Evolutionary conservation across 441 rosid species (phyloP).

Genomic region (Pelargonium fulgidum): DNA sequence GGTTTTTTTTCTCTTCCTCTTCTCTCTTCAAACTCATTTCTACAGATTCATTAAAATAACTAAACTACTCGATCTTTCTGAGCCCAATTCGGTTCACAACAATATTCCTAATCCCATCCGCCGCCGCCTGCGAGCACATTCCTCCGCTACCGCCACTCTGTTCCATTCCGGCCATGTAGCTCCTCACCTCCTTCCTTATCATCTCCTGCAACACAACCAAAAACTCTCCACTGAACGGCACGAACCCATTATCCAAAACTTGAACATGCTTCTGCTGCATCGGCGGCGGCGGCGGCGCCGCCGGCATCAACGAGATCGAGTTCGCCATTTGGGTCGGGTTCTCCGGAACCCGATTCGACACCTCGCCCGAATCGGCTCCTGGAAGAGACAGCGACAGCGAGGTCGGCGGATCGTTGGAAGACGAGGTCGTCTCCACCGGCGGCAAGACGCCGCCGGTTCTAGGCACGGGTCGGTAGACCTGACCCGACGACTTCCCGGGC

Average conservation of each 20-base stretch:
- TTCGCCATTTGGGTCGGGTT: constrained; percentile 7
- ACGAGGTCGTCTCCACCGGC: constrained; percentile 20
- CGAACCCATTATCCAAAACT: constrained; percentile 38
- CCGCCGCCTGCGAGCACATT: constrained; percentile 28
- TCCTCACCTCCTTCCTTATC: constrained; percentile 63
- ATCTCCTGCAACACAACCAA: constrained; percentile 63
- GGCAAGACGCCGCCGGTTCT: constrained; percentile 32
- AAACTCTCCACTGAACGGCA: constrained; percentile 42
- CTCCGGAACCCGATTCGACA: constrained; percentile 12
- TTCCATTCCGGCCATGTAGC: constrained; percentile 52
- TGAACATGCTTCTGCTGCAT: neutral
- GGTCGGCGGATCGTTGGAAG: constrained; percentile 43
- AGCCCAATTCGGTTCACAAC: constrained; percentile 61
- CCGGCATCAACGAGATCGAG: neutral
- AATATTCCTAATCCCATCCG: constrained; percentile 45
- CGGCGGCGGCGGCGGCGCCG: constrained; percentile 3
- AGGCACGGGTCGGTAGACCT: constrained; percentile 32
- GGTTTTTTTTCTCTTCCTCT: no score
- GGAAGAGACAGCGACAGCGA: constrained; percentile 61
- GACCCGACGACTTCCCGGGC: constrained; percentile 32
- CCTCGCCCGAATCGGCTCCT: constrained; percentile 40
- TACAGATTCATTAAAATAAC: neutral
- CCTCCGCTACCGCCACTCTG: constrained; percentile 30
- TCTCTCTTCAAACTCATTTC: neutral
- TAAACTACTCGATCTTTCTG: constrained; percentile 47